These are phyloP conservation scores for Hanseniaspora thailandica DNA, from an alignment of 805 yeast species.

Conservation along the genomic window DNA sequence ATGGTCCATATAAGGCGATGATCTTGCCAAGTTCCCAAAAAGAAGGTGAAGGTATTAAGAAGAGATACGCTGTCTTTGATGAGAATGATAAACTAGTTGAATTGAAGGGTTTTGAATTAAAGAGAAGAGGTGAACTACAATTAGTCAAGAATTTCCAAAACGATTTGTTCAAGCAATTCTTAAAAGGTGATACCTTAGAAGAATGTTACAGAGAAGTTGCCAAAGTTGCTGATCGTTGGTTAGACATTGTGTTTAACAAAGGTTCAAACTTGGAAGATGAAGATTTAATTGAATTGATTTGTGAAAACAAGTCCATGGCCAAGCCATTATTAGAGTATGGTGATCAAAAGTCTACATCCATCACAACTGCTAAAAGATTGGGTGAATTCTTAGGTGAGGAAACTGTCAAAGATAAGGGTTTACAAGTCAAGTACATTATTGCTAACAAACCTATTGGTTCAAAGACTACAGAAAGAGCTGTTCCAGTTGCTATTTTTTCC, in stretches of 20 bases:
- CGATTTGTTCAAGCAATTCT: slow-evolving; percentile 80
- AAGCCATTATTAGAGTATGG: slow-evolving; percentile 82
- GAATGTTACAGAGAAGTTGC: slow-evolving; percentile 84
- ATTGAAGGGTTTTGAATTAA: slow-evolving; percentile 89
- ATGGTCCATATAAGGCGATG: slow-evolving; percentile 98
- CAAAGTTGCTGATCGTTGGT: slow-evolving; percentile 86
- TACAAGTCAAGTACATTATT: slow-evolving; percentile 88
- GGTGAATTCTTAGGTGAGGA: slow-evolving; percentile 93
- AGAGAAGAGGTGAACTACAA: slow-evolving; percentile 91
- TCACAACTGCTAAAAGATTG: slow-evolving; percentile 84
- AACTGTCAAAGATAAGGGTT: slow-evolving; percentile 92
- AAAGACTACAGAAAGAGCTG: slow-evolving; percentile 91
- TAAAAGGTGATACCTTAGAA: slow-evolving; percentile 71
- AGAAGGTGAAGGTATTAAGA: slow-evolving; percentile 92
- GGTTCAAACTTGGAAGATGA: slow-evolving; percentile 86
- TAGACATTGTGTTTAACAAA: slow-evolving; percentile 78
- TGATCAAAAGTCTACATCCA: slow-evolving; percentile 82
- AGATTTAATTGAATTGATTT: slow-evolving; percentile 85
- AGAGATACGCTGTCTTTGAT: slow-evolving; percentile 93
- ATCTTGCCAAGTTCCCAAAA: slow-evolving; percentile 92
- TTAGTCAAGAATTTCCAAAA: slow-evolving; percentile 89
- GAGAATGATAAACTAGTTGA: slow-evolving; percentile 90
- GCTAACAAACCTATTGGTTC: slow-evolving; percentile 71
- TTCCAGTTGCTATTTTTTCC: slow-evolving; percentile 91
- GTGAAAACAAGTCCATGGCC: slow-evolving; percentile 93